These are phyloP conservation scores for cucumber (Cucumis sativus) DNA, from an alignment of 306 rosid species.

Conservation along the genomic window DNA sequence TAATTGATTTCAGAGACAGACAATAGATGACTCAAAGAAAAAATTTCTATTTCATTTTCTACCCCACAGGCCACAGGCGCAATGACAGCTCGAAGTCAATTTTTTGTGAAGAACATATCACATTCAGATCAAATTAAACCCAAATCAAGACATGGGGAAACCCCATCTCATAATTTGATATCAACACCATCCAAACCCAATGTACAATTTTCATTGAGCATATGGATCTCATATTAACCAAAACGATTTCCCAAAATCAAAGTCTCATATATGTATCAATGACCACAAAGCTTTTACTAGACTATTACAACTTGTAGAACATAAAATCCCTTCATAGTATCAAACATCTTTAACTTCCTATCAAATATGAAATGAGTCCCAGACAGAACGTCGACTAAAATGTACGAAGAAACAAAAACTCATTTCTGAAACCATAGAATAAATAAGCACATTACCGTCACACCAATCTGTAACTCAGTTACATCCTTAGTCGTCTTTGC, in stretches of 20 bases:
- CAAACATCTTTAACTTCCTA: neutral
- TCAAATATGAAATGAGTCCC: neutral
- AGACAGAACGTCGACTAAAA: neutral
- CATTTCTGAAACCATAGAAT: neutral
- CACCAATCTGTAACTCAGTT: slow-evolving; percentile 76
- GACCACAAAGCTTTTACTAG: neutral
- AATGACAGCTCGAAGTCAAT: neutral
- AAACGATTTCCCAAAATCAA: neutral
- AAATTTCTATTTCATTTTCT: neutral
- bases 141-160: neutral
- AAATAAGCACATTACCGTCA: slow-evolving; percentile 42
- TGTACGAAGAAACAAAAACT: neutral
- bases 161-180: neutral
- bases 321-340: neutral
- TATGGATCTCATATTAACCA: neutral
- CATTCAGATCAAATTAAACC: neutral
- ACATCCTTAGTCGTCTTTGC: slow-evolving; percentile 57
- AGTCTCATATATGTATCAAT: neutral
- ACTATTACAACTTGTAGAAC: neutral
- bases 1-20: neutral
- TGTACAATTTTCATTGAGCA: neutral
- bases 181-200: neutral
- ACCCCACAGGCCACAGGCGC: neutral
- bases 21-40: neutral
- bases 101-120: neutral